These are phyloP conservation scores for Stemphylium lycopersici DNA, from an alignment of 2,329 filamentous ascomycete species.

Conservation along the genomic window DNA sequence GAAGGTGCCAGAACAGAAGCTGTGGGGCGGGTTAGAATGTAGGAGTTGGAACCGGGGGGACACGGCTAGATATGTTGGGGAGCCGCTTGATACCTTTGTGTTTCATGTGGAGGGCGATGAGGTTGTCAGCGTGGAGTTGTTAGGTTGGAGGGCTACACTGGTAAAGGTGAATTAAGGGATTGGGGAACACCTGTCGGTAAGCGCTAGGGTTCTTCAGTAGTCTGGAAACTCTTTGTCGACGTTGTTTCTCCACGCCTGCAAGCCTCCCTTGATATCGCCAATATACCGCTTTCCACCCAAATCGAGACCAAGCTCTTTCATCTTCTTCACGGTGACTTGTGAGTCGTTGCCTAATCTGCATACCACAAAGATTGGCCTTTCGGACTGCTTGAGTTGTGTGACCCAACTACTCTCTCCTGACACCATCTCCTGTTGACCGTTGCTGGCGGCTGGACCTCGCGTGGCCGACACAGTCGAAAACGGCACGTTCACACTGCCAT, in stretches of 20 bases:
- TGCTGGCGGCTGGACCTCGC: slow-evolving; percentile 3
- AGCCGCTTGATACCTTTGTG: slow-evolving; percentile 27
- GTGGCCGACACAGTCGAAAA: slow-evolving; percentile 61
- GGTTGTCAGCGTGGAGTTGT: slow-evolving; percentile 17
- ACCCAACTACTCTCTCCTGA: slow-evolving; percentile 36
- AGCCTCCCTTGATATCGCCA: slow-evolving; percentile 73
- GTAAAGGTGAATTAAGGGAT: slow-evolving; percentile 8
- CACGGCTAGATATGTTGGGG: slow-evolving; percentile 22
- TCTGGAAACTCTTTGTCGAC: slow-evolving; percentile 67
- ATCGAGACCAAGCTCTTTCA: slow-evolving; percentile 67
- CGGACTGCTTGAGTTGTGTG: slow-evolving; percentile 31
- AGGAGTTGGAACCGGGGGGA: slow-evolving; percentile 31
- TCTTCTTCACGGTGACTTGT: slow-evolving; percentile 69
- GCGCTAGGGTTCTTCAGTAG: slow-evolving; percentile 49
- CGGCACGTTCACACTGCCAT: slow-evolving; percentile 76
- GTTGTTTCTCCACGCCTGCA: slow-evolving; percentile 73
- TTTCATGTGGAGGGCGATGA: slow-evolving; percentile 15
- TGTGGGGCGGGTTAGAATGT: slow-evolving; percentile 30
- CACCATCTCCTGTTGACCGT: slow-evolving; percentile 10
- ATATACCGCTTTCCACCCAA: slow-evolving; percentile 63
- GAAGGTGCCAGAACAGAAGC: neutral
- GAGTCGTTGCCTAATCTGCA: slow-evolving; percentile 82
- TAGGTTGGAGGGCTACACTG: slow-evolving; percentile 22
- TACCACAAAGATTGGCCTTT: slow-evolving; percentile 69
- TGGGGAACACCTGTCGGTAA: neutral